phyloP scores from a whole-genome alignment of 2,329 filamentous ascomycete species.

The Endothia cerciana region DNA sequence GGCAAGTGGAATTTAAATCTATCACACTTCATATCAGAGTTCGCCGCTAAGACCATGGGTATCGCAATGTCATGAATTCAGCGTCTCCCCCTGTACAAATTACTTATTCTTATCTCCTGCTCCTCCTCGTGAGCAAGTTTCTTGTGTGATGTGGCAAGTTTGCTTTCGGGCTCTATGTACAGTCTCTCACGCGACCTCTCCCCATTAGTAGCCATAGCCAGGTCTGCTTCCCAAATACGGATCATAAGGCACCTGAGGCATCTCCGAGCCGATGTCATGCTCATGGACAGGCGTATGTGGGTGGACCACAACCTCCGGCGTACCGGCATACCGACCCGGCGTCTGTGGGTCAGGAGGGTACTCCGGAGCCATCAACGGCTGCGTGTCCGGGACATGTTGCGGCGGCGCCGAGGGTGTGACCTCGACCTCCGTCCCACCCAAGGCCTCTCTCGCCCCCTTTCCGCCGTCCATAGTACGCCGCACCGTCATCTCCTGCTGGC shows the following conservation, averaged over 20 bases:
- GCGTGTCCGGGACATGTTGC: background rate
- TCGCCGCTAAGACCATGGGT: too few species aligned
- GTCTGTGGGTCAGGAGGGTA: background rate
- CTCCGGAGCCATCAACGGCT: background rate
- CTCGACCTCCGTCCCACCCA: background rate
- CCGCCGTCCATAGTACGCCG: background rate
- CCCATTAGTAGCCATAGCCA: slow-evolving; percentile 36
- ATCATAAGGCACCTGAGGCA: background rate
- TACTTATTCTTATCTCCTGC: too few species aligned
- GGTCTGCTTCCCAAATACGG: background rate
- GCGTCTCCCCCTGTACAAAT: too few species aligned
- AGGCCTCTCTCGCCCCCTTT: background rate
- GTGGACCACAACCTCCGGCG: background rate
- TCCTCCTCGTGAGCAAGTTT: background rate
- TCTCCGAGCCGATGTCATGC: background rate
- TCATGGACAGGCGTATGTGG: background rate
- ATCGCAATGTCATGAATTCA: too few species aligned
- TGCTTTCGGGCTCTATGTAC: background rate
- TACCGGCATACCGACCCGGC: background rate
- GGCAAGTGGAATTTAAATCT: too few species aligned
- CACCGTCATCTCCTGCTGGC: background rate
- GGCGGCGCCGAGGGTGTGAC: too few species aligned
- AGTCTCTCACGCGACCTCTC: slow-evolving; percentile 31
- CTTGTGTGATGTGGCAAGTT: background rate
- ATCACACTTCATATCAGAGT: too few species aligned